phyloP scores from a whole-genome alignment of 345 rosid genomes.

The Lenwebbia sp. region DNA sequence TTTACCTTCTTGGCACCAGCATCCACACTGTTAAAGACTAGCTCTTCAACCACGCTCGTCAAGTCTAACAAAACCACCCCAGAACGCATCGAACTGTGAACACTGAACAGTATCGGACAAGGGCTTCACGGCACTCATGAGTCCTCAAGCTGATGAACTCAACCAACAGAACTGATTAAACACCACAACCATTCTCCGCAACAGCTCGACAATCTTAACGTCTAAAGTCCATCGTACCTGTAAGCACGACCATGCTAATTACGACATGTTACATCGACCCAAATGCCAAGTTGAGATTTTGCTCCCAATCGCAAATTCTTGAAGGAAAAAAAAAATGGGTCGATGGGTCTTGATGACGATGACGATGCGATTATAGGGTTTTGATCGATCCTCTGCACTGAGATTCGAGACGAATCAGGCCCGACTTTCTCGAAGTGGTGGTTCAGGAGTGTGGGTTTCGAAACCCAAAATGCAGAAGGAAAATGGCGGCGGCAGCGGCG shows the following conservation, averaged over 20 bases:
- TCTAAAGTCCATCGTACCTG: not conserved
- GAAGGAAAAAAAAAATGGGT: not conserved
- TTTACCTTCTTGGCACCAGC: slow-evolving; percentile 73
- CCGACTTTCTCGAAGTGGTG: not conserved
- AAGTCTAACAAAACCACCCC: slow-evolving; percentile 60
- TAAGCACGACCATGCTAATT: not conserved
- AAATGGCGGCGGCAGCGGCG: not conserved
- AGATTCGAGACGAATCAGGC: no score
- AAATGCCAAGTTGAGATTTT: not conserved
- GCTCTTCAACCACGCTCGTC: slow-evolving; percentile 80
- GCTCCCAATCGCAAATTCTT: not conserved
- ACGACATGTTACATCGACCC: not conserved
- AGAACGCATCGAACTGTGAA: slow-evolving; percentile 50
- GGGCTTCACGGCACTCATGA: slow-evolving; percentile 43
- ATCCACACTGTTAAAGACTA: slow-evolving; percentile 78
- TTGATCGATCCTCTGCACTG: not conserved
- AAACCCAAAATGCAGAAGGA: not conserved
- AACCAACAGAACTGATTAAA: not conserved
- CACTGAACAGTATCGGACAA: slow-evolving; percentile 43
- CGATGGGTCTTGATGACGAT: not conserved
- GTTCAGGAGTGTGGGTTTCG: not conserved
- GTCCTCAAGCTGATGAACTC: not conserved
- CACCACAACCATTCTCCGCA: not conserved
- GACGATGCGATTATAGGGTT: not conserved
- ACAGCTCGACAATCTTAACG: not conserved